These are phyloP conservation scores for Coemansia sp. DNA, from an alignment of 371 early-diverging fungal species.

Conservation along the genomic window DNA sequence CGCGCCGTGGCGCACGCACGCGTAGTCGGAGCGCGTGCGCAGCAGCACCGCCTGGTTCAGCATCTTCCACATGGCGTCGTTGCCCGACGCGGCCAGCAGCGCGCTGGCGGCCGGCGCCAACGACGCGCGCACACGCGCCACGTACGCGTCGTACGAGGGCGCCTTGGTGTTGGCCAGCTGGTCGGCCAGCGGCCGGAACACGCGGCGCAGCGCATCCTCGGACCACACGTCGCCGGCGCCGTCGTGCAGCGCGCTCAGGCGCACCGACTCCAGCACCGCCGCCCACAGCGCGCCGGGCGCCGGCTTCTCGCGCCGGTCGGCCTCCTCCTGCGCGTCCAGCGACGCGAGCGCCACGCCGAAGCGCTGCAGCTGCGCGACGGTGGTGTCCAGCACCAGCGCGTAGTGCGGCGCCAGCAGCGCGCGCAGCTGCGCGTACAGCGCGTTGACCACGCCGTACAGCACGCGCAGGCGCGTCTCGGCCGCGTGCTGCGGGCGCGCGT, in stretches of 20 bases:
- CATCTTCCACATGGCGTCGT: conserved; percentile 86
- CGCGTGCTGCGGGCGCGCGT: conserved; percentile 28
- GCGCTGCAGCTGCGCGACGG: conserved; percentile 60
- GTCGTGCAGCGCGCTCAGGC: conserved; percentile 45
- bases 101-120: conserved; percentile 81
- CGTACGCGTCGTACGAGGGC: conserved; percentile 36
- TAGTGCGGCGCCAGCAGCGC: conserved; percentile 86
- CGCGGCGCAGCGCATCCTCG: conserved; percentile 70
- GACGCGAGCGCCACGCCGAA: conserved; percentile 47
- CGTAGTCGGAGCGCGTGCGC: conserved; percentile 69
- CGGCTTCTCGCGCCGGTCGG: conserved; percentile 28
- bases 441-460: conserved; percentile 77
- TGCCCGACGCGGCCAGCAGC: conserved; percentile 75
- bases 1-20: conserved; percentile 74
- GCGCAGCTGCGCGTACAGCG: conserved; percentile 74
- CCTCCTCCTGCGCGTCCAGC: conserved; percentile 38
- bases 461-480: conserved; percentile 63
- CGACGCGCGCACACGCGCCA: conserved; percentile 60
- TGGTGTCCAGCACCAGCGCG: conserved; percentile 71
- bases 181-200: conserved; percentile 61
- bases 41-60: conserved; percentile 78
- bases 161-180: conserved; percentile 68
- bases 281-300: conserved; percentile 49
- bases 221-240: conserved; percentile 59
- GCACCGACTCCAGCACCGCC: conserved; percentile 43